These are phyloP conservation scores for Beauveria rudraprayagi DNA, from an alignment of 2,329 filamentous ascomycete genomes.

Conservation along the genomic window DNA sequence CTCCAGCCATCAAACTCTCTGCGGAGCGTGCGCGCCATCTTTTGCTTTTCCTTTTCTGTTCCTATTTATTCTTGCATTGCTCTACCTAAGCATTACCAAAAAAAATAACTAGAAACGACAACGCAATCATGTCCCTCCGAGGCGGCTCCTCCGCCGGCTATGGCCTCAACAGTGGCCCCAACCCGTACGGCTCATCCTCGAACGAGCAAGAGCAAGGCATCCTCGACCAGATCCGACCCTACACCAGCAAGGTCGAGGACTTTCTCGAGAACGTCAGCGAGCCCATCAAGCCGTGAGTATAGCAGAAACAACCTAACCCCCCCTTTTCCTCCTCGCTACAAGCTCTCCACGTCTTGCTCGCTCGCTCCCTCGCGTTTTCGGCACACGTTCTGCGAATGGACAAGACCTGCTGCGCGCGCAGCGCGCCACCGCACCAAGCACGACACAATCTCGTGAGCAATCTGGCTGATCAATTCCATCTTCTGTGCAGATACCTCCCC, in stretches of 20 bases:
- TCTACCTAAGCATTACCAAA: too few relatives aligned
- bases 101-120: background rate
- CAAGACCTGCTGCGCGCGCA: background rate
- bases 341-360: too few relatives aligned
- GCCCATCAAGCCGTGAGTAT: constrained; percentile 78
- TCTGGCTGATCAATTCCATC: constrained; percentile 13
- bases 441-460: background rate
- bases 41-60: background rate
- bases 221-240: constrained; percentile 81
- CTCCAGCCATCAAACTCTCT: background rate
- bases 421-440: too few relatives aligned
- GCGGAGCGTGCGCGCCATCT: background rate
- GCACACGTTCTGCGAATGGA: too few relatives aligned
- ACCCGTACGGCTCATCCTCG: constrained; percentile 57
- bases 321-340: background rate
- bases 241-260: constrained; percentile 98
- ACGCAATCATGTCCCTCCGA: constrained; percentile 35
- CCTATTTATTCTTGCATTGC: constrained; percentile 2
- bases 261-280: constrained; percentile 78
- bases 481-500: constrained; percentile 66
- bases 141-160: constrained; percentile 67
- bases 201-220: constrained; percentile 47
- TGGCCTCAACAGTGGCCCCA: constrained; percentile 66
- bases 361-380: too few relatives aligned
- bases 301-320: background rate